phyloP scores from a whole-genome alignment of 768 basidiomycete species.

The Kwoniella sp. region DNA sequence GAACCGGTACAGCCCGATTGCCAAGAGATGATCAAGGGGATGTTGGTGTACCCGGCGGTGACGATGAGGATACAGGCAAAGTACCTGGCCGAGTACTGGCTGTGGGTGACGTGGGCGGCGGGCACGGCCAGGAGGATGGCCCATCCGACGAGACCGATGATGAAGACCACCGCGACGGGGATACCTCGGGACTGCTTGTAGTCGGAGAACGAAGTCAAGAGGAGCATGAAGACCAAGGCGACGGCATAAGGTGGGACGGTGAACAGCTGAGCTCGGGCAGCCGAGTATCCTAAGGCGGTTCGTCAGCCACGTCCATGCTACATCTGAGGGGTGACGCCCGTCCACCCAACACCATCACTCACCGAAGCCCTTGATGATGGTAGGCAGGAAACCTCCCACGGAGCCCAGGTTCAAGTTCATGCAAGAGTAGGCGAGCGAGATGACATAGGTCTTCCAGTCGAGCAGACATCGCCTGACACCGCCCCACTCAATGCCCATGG shows the following conservation, averaged over 20 bases:
- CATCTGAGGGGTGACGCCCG: neutral
- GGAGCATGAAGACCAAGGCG: conserved; percentile 48
- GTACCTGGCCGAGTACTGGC: conserved; percentile 48
- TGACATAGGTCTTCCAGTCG: conserved; percentile 51
- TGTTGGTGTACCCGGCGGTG: conserved; percentile 32
- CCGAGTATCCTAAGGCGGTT: conserved; percentile 36
- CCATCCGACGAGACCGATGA: conserved; percentile 50
- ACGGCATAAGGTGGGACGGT: conserved; percentile 52
- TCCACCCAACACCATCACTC: neutral
- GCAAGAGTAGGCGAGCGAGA: conserved; percentile 34
- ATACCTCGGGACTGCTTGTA: conserved; percentile 38
- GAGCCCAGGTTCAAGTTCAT: conserved; percentile 26
- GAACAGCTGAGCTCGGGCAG: conserved; percentile 46
- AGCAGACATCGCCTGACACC: conserved; percentile 47
- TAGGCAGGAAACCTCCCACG: conserved; percentile 49
- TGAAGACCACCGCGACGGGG: conserved; percentile 44
- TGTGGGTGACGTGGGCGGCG: conserved; percentile 25
- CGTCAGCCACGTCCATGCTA: neutral
- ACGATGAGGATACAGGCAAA: conserved; percentile 51
- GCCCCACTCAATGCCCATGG: conserved; percentile 47
- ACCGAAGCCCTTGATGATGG: conserved; percentile 50
- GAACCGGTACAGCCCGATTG: conserved; percentile 43
- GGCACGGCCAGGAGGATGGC: conserved; percentile 40
- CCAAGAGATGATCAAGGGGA: conserved; percentile 46
- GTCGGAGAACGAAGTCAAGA: conserved; percentile 44